Percentiles rank a stretch among this genome's conserved stretches.
Evolutionary conservation across 192 early-diverging fungal genomes (phyloP).

Genomic region (Haplosporangium gracile): DNA sequence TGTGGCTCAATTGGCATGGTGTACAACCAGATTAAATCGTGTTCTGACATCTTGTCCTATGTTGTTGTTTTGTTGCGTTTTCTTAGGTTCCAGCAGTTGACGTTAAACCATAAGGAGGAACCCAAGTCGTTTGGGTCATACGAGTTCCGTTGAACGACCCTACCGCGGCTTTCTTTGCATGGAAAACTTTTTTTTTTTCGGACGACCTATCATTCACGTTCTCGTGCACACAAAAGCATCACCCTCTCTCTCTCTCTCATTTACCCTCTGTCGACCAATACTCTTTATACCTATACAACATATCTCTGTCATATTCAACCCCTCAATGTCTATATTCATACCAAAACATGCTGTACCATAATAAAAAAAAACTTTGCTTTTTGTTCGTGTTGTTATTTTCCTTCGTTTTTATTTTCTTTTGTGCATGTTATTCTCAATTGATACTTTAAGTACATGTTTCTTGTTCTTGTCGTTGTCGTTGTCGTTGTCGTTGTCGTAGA

Average conservation of each 20-base stretch:
- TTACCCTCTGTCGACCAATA: background rate
- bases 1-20: background rate
- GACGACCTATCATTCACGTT: background rate
- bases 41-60: background rate
- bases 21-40: background rate
- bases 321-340: no score
- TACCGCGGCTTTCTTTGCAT: background rate
- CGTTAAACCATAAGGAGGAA: constrained; percentile 53
- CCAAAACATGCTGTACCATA: background rate
- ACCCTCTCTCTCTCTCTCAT: background rate
- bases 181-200: no score
- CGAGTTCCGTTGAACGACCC: constrained; percentile 61
- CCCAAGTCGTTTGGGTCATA: constrained; percentile 58
- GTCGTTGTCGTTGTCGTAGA: background rate
- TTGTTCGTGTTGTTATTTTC: background rate
- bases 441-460: background rate
- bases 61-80: background rate
- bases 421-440: background rate
- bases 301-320: background rate
- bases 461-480: background rate
- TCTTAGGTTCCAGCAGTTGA: constrained; percentile 62
- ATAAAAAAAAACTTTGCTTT: background rate
- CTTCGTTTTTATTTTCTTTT: background rate
- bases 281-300: background rate
- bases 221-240: background rate